Conservation (phyloP, 495 filamentous ascomycete species). For the Astrothelium subdiscretum region DNA sequence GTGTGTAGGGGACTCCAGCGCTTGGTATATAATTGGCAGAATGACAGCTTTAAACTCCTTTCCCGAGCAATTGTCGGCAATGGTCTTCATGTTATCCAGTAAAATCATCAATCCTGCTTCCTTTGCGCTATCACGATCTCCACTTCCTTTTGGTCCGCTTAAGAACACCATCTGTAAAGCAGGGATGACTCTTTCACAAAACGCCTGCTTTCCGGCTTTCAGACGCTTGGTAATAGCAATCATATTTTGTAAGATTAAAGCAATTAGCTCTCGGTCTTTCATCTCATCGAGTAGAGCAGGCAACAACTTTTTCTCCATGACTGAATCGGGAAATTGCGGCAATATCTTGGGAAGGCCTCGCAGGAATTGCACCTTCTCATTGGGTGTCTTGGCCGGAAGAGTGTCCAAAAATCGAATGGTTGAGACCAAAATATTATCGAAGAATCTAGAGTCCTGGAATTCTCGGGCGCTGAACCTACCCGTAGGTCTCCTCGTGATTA, state of each 20-base stretch:
- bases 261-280: conserved; percentile 77
- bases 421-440: conserved; percentile 90
- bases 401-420: conserved; percentile 89
- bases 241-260: conserved; percentile 75
- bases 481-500: conserved; percentile 77
- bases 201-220: conserved; percentile 61
- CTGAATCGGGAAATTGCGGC: conserved; percentile 79
- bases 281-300: conserved; percentile 80
- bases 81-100: conserved; percentile 64
- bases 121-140: conserved; percentile 66
- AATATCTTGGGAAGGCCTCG: conserved; percentile 76
- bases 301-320: conserved; percentile 88
- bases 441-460: conserved; percentile 88
- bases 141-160: conserved; percentile 29
- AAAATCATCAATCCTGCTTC: conserved; percentile 87
- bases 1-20: conserved; percentile 80
- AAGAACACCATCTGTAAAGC: conserved; percentile 72
- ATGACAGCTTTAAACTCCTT: conserved; percentile 95
- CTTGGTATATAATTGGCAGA: conserved; percentile 67
- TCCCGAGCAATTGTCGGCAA: conserved; percentile 69
- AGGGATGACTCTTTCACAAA: conserved; percentile 77
- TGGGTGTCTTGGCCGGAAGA: conserved; percentile 79
- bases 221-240: conserved; percentile 74
- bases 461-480: conserved; percentile 79
- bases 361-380: conserved; percentile 86